A percentile compares a stretch with the other conserved stretches of the same genome.
phyloP scores from a whole-genome alignment of 176 grass and related monocot species.

The Elymus sibiricus region DNA sequence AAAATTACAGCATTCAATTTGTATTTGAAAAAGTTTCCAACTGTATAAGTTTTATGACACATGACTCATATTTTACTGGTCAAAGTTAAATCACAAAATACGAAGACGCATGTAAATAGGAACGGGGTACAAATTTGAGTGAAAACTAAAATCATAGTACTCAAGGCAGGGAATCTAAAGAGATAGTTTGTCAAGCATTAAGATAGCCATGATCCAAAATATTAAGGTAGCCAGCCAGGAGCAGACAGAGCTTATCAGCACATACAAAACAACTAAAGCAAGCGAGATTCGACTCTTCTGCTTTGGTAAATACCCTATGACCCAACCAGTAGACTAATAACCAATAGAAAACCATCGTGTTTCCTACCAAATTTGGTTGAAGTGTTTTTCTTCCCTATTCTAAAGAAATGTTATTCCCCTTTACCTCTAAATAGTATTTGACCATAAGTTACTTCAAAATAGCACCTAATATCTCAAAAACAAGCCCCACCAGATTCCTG shows the following conservation, averaged over 20 bases:
- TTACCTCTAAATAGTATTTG: no score
- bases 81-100: no score
- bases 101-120: no score
- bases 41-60: no score
- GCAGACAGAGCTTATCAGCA: background rate
- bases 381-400: background rate
- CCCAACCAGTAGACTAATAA: no score
- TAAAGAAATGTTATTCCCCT: background rate
- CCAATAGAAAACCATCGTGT: background rate
- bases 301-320: no score
- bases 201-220: background rate
- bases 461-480: no score
- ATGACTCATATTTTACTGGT: no score
- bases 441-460: no score
- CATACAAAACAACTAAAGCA: background rate
- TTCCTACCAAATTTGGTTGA: background rate
- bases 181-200: background rate
- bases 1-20: no score
- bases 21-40: no score
- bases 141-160: background rate
- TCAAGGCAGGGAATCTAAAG: background rate
- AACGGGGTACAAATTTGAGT: background rate
- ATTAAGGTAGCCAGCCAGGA: background rate
- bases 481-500: background rate
- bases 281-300: no score